These are phyloP conservation scores for Ceratobasidium sp. DNA, from an alignment of 1,284 basidiomycete genomes.

Conservation along the genomic window DNA sequence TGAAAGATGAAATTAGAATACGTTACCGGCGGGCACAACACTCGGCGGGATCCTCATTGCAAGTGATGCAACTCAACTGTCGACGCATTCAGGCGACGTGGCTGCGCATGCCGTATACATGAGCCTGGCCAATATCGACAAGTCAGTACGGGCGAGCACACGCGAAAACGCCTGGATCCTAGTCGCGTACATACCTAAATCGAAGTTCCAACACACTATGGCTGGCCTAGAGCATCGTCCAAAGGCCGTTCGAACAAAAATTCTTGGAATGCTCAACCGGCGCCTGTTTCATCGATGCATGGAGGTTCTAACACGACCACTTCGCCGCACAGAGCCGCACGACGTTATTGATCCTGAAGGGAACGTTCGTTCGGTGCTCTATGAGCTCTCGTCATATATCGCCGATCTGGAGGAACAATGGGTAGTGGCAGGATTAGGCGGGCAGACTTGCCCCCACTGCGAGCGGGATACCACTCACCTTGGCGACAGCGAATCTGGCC, in stretches of 20 bases:
- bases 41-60: constrained; percentile 20
- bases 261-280: constrained; percentile 24
- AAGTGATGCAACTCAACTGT: constrained; percentile 37
- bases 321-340: constrained; percentile 34
- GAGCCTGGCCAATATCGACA: constrained; percentile 35
- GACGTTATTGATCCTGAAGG: constrained; percentile 19
- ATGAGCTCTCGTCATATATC: neutral
- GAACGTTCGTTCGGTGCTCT: neutral
- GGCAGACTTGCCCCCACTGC: constrained; percentile 35
- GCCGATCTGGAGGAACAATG: constrained; percentile 11
- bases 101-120: constrained; percentile 43
- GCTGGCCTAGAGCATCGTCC: constrained; percentile 20
- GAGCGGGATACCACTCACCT: constrained; percentile 14
- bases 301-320: constrained; percentile 26
- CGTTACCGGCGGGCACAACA: constrained; percentile 28
- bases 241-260: constrained; percentile 21
- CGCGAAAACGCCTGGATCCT: constrained; percentile 40
- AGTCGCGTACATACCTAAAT: constrained; percentile 44
- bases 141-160: constrained; percentile 33
- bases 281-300: constrained; percentile 41
- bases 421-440: neutral
- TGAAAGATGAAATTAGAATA: constrained; percentile 6
- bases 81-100: constrained; percentile 40
- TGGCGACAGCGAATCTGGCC: constrained; percentile 26
- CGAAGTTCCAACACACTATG: constrained; percentile 34